Percentiles rank a stretch among this genome's conserved stretches.
Evolutionary conservation across 1,284 basidiomycete genomes (phyloP).

Genomic region (Cronartium quercuum): DNA sequence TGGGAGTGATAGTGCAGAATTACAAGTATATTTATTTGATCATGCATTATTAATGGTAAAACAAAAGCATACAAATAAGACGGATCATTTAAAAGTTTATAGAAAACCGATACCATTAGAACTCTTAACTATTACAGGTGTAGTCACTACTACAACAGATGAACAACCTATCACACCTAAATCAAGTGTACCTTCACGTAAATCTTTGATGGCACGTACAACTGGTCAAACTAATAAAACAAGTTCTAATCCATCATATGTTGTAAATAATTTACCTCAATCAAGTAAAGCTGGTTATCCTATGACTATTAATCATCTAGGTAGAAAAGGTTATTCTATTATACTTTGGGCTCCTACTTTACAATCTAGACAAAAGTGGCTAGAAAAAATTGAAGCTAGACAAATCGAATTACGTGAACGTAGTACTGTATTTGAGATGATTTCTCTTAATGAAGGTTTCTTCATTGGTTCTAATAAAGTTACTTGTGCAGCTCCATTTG

Average conservation of each 20-base stretch:
- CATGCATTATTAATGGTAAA: slow-evolving; percentile 95
- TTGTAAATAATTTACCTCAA: slow-evolving; percentile 17
- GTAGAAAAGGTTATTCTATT: slow-evolving; percentile 84
- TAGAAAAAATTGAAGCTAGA: slow-evolving; percentile 83
- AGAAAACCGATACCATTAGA: slow-evolving; percentile 95
- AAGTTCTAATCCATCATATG: slow-evolving; percentile 18
- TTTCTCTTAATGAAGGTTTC: slow-evolving; percentile 77
- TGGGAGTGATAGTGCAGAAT: slow-evolving; percentile 73
- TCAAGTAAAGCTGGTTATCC: slow-evolving; percentile 76
- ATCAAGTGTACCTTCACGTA: slow-evolving; percentile 46
- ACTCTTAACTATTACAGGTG: slow-evolving; percentile 73
- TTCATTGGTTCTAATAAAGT: slow-evolving; percentile 76
- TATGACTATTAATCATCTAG: slow-evolving; percentile 87
- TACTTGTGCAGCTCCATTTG: slow-evolving; percentile 16
- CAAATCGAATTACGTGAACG: slow-evolving; percentile 77
- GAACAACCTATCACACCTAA: not conserved
- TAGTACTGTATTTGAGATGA: slow-evolving; percentile 79
- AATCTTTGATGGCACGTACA: slow-evolving; percentile 53
- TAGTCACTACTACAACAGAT: slow-evolving; percentile 58
- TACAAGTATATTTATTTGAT: slow-evolving; percentile 92
- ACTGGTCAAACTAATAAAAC: slow-evolving; percentile 45
- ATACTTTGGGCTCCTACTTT: slow-evolving; percentile 87
- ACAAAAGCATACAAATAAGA: slow-evolving; percentile 73
- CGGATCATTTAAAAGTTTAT: slow-evolving; percentile 89
- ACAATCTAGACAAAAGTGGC: slow-evolving; percentile 83